Evolutionary conservation across 2,329 filamentous ascomycete genomes (phyloP).

Genomic region (Paraconiothyrium sp.): DNA sequence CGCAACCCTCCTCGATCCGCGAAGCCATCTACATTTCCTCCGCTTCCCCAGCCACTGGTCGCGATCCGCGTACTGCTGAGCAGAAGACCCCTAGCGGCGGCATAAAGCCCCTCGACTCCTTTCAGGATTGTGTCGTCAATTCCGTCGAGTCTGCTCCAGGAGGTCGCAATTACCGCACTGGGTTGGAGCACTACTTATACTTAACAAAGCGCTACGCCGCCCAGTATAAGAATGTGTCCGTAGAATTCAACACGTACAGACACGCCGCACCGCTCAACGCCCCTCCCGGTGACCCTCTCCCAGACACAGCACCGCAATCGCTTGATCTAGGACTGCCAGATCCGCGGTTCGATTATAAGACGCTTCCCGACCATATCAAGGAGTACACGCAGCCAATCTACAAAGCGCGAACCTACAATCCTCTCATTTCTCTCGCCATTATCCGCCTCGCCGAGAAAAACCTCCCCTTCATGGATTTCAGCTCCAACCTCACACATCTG

Average conservation of each 20-base stretch:
- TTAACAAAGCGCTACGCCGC: neutral
- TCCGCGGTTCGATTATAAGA: neutral
- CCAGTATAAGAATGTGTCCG: neutral
- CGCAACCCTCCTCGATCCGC: neutral
- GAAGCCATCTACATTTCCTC: conserved; percentile 5
- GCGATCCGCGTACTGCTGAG: neutral
- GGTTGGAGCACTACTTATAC: neutral
- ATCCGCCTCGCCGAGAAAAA: conserved; percentile 32
- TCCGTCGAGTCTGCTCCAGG: conserved; percentile 18
- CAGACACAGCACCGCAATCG: neutral
- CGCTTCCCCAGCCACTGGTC: neutral
- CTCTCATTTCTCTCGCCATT: conserved; percentile 32
- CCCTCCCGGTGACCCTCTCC: neutral
- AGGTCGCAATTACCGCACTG: neutral
- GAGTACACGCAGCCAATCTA: conserved; percentile 26
- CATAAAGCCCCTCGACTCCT: conserved; percentile 17
- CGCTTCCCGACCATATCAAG: neutral
- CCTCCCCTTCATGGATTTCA: conserved; percentile 28
- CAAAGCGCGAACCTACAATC: conserved; percentile 25
- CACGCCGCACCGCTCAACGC: neutral
- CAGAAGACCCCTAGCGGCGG: conserved; percentile 5
- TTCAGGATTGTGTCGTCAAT: conserved; percentile 31
- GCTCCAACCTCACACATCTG: conserved; percentile 29
- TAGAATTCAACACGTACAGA: neutral
- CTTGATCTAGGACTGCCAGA: neutral